Evolutionary conservation across 1,139 yeast genomes (phyloP).

Genomic region (Zygoascus sp.): DNA sequence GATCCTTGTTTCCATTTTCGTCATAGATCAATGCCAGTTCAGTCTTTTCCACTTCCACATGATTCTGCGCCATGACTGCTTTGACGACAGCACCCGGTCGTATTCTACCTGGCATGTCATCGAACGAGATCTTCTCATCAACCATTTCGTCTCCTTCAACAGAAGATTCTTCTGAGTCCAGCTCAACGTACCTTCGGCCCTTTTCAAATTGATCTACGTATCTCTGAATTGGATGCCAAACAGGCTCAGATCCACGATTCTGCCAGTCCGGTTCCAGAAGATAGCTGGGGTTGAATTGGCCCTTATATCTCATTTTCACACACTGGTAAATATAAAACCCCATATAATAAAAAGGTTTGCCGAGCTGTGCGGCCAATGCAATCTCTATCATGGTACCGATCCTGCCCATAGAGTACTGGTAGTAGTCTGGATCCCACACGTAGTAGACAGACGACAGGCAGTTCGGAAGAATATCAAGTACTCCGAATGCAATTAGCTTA

Average conservation of each 20-base stretch:
- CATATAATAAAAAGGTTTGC: slow-evolving; percentile 54
- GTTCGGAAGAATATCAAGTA: slow-evolving; percentile 70
- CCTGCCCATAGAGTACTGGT: slow-evolving; percentile 69
- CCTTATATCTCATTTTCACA: slow-evolving; percentile 77
- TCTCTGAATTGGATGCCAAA: slow-evolving; percentile 18
- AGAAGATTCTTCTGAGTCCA: slow-evolving; percentile 1
- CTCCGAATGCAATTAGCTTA: slow-evolving; percentile 68
- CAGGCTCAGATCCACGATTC: neutral
- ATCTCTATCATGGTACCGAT: slow-evolving; percentile 72
- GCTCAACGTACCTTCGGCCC: slow-evolving; percentile 11
- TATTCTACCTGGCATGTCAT: slow-evolving; percentile 12
- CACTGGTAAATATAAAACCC: slow-evolving; percentile 77
- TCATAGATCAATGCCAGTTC: neutral
- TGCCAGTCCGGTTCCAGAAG: slow-evolving; percentile 34
- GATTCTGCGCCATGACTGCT: neutral
- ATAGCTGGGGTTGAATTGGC: slow-evolving; percentile 45
- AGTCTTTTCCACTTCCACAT: neutral
- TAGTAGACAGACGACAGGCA: slow-evolving; percentile 83
- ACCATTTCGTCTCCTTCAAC: too few relatives aligned
- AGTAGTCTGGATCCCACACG: slow-evolving; percentile 82
- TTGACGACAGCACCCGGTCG: neutral
- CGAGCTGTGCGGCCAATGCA: slow-evolving; percentile 39
- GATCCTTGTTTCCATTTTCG: neutral
- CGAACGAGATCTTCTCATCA: slow-evolving; percentile 4
- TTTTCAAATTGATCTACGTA: slow-evolving; percentile 14